Conservation (phyloP, 108 stramenopile species). For the Parietichytrium sp. region DNA sequence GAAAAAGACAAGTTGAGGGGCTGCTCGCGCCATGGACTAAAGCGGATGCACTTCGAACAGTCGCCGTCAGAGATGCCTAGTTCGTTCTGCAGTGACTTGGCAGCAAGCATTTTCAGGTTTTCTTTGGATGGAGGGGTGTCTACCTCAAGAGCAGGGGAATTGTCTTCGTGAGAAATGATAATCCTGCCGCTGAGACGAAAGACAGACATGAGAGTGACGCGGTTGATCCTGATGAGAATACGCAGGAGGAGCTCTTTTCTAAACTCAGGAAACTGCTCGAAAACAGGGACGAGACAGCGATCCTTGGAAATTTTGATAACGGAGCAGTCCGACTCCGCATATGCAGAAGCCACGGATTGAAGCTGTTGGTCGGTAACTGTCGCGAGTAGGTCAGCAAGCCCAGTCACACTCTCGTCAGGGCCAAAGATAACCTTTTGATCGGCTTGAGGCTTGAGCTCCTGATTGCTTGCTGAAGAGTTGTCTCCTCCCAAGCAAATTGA, state of each 20-base stretch:
- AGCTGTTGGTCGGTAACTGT: neutral
- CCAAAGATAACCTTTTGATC: neutral
- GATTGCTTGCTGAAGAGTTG: neutral
- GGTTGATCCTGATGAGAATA: conserved; percentile 5
- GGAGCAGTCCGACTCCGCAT: neutral
- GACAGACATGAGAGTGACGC: conserved; percentile 23
- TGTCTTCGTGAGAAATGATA: conserved; percentile 17
- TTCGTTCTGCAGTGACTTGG: too few species aligned
- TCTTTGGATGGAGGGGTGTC: too few species aligned
- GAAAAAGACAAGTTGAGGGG: too few species aligned
- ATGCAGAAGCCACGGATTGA: neutral
- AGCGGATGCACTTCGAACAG: too few species aligned
- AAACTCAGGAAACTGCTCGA: neutral
- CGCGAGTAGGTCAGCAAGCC: conserved; percentile 6
- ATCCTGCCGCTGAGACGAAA: conserved; percentile 16
- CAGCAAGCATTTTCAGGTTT: too few species aligned
- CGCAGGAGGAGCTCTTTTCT: conserved; percentile 7
- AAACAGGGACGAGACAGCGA: neutral
- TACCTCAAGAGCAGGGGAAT: too few species aligned
- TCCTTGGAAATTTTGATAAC: neutral
- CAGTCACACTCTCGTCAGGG: conserved; percentile 1
- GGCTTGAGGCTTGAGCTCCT: neutral
- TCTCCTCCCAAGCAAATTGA: neutral
- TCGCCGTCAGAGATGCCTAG: too few species aligned
- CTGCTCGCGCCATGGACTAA: too few species aligned